Base-by-base conservation (phyloP, 371 early-diverging fungal species). In the Syncephalis plumigaleata region DNA sequence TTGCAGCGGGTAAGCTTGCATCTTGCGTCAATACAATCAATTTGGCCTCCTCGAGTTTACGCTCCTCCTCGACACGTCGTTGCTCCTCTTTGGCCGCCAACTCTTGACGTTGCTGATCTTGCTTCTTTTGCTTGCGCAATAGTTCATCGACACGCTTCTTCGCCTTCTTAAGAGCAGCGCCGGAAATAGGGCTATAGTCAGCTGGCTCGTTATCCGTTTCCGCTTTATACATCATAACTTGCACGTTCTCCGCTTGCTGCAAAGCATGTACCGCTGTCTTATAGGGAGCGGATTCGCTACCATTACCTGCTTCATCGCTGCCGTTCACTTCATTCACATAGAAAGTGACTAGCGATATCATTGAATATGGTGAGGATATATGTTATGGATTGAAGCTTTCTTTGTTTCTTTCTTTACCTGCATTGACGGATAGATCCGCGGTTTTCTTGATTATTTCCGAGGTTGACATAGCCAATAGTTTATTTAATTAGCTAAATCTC, bases 101-200 rank as follows among this genome's bases (percentile, higher is more conserved):
- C 57, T 78, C 81, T 49, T 65, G 58, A 52, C 67, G 64, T 55
- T 67, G 74, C 57, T 86, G 87, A 36, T 67, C 73, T 18, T 63
- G 64, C 67, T 84, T 79, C 65, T 79, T 73, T 21, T 77, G 68
- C 57, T 81, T 80, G 61, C 71, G 75, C 52, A 69, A 68, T 27
- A 70, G 63, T 60, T 79, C 81, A 48, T 68, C 81, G 46, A 75
- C 67, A 31, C 77, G 69, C 68, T 85, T 86, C 54, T 82, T 75
- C 23, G 84, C 90, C 71, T 97, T 97, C 73, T 92, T 93, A 50
- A 81, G 57, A 20, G 91, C 92, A 49, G 92, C 79, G 37, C 81
- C 84, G 17, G 91, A 82, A 52, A 87, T 80, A 47, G 78, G 74
- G 48, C 64, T 68, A 58, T 69, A 94, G 31, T 11, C 11, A 31